Conservation (phyloP, 1,139 yeast species). For the Entelexis paramagnoliae region DNA sequence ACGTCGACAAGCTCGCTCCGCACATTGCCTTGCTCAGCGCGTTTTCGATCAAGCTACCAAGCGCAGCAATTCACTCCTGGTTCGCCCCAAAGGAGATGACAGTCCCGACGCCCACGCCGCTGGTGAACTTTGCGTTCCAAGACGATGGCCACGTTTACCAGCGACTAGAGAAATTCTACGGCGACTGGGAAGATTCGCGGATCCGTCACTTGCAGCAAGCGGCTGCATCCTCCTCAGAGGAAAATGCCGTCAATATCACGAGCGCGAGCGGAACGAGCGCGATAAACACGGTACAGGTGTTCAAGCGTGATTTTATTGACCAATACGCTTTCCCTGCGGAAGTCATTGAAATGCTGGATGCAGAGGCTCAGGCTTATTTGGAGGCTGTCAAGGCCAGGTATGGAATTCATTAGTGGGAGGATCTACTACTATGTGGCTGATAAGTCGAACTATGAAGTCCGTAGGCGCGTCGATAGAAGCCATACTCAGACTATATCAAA, state of each 20-base stretch:
- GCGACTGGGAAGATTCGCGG: conserved; percentile 20
- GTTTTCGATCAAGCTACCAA: conserved; percentile 20
- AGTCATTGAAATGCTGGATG: conserved; percentile 5
- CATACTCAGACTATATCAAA: no score
- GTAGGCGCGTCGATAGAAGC: no score
- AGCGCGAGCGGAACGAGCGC: not conserved
- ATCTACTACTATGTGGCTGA: no score
- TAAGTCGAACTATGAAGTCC: no score
- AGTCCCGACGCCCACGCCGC: conserved; percentile 13
- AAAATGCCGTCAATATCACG: not conserved
- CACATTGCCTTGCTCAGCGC: conserved; percentile 25
- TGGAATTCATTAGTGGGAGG: not conserved
- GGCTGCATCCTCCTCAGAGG: not conserved
- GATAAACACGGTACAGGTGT: conserved; percentile 8
- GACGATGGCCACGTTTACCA: conserved; percentile 21
- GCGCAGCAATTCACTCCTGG: conserved; percentile 9
- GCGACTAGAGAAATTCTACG: conserved; percentile 16
- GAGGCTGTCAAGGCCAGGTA: not conserved
- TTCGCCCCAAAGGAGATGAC: conserved; percentile 14
- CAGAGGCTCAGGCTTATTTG: conserved; percentile 3
- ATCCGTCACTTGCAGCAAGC: not conserved
- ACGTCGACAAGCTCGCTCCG: conserved; percentile 24
- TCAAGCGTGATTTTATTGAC: conserved; percentile 12
- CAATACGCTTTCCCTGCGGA: conserved; percentile 6
- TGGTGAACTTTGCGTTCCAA: conserved; percentile 21